Base-by-base conservation (phyloP, 2,329 filamentous ascomycete species). In the Trichoderma brevicompactum region DNA sequence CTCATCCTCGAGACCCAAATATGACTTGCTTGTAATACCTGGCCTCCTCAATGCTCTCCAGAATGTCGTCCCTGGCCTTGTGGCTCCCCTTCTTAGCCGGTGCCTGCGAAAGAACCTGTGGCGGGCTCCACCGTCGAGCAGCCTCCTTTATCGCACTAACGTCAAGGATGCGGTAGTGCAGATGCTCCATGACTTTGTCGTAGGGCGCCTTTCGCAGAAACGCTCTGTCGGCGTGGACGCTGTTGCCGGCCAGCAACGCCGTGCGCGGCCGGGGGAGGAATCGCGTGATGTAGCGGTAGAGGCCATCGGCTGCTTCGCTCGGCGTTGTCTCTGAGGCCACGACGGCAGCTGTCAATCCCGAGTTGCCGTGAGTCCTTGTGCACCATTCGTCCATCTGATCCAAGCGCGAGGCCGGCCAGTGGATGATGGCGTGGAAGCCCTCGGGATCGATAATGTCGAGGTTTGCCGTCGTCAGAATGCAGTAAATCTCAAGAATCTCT, bases 11-110 rank as follows among this genome's bases (percentile, higher is more conserved):
- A 28, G 23, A 28, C 34, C 73, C 70, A 75, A 96, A 96, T 64
- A 96, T 85, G 17, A 80, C 80, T 66, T 89, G 82, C 72, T 86
- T 87, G 77, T 97, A 98, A 75, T 91, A 97, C 72, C 81, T 87
- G 63, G 94, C 94, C 81, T 99, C 95, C 64, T 86, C 89, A 68
- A 99, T 97, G 78, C 94, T 98, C 81, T 99, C 95, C 67, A 97
- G 77, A 65, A 99, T 97, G 77, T 99, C 95, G 64, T 92, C 88
- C 71, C 85, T 88, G 0, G 95, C 95, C 77, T 94, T 87, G 79
- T 99, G 95, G 59, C 88, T 80, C 43, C 86, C 87, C 74, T 85
- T 85, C 82, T 98, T 98, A 68, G 74, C 77, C 12, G 94, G 94
- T 34, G 86, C 87, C 50, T 82, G 80, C 64, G 81, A 80, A 67